Evolutionary conservation across 306 rosid genomes (phyloP).

Genomic region (Vigna nakashimae): DNA sequence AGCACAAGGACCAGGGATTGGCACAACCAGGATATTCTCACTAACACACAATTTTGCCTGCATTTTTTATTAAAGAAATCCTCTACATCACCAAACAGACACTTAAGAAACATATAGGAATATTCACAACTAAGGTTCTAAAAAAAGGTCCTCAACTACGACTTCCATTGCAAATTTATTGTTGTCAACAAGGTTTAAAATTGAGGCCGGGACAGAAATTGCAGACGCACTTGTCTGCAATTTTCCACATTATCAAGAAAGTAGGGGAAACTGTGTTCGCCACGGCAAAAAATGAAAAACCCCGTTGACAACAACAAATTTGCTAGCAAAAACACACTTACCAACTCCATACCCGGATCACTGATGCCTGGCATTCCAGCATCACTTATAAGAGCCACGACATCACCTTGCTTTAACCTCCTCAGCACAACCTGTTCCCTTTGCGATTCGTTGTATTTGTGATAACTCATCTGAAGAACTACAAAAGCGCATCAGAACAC

Average conservation of each 20-base stretch:
- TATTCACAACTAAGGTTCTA: background rate
- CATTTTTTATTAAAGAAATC: slow-evolving; percentile 27
- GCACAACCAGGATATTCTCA: slow-evolving; percentile 81
- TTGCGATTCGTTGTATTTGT: slow-evolving; percentile 88
- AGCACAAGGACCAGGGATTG: slow-evolving; percentile 94
- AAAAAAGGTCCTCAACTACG: background rate
- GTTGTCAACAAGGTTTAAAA: no score
- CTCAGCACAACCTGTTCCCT: slow-evolving; percentile 80
- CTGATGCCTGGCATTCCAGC: slow-evolving; percentile 95
- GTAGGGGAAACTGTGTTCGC: background rate
- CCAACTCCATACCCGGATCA: slow-evolving; percentile 94
- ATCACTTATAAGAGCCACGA: slow-evolving; percentile 85
- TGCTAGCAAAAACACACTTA: slow-evolving; percentile 47
- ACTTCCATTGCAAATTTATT: no score
- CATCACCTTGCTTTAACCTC: slow-evolving; percentile 87
- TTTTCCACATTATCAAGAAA: no score
- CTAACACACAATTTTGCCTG: slow-evolving; percentile 82
- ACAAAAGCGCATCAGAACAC: slow-evolving; percentile 44
- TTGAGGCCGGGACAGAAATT: no score
- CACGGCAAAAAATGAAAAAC: background rate
- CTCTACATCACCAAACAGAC: slow-evolving; percentile 1
- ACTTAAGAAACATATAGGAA: background rate
- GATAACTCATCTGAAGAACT: slow-evolving; percentile 84
- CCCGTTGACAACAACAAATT: background rate
- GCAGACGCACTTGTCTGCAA: no score